phyloP scores from a whole-genome alignment of 805 yeast species.

The Tetrapisispora iriomotensis region DNA sequence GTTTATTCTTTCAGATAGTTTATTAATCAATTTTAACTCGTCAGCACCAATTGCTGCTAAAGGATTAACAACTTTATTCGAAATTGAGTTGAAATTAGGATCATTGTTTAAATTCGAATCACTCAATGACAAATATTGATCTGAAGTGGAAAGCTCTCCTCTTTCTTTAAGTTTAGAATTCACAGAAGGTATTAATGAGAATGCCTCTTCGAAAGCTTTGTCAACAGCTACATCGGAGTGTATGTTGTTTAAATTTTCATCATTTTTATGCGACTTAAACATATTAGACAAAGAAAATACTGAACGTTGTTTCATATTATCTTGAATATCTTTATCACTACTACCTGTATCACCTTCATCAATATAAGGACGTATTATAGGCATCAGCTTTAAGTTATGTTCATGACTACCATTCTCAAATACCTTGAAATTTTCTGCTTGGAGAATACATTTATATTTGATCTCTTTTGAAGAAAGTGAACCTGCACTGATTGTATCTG shows the following conservation, averaged over 20 bases:
- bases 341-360: neutral
- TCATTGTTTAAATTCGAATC: neutral
- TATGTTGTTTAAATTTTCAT: neutral
- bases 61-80: constrained; percentile 16
- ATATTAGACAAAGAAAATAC: constrained; percentile 17
- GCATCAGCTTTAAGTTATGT: constrained; percentile 20
- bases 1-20: constrained; percentile 39
- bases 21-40: constrained; percentile 41
- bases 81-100: neutral
- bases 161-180: too few relatives aligned
- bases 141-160: neutral
- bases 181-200: constrained; percentile 1
- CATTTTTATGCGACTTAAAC: constrained; percentile 15
- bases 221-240: neutral
- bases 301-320: constrained; percentile 7
- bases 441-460: constrained; percentile 13
- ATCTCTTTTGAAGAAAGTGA: constrained; percentile 1
- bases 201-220: neutral
- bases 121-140: neutral
- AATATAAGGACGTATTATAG: constrained; percentile 8
- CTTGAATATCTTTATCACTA: neutral
- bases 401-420: constrained; percentile 24
- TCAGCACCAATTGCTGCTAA: constrained; percentile 41
- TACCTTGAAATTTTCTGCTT: constrained; percentile 20
- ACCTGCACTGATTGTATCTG: constrained; percentile 19